Base-by-base conservation (phyloP, 352 stramenopile genomes). In the Aphanomyces stellatus region DNA sequence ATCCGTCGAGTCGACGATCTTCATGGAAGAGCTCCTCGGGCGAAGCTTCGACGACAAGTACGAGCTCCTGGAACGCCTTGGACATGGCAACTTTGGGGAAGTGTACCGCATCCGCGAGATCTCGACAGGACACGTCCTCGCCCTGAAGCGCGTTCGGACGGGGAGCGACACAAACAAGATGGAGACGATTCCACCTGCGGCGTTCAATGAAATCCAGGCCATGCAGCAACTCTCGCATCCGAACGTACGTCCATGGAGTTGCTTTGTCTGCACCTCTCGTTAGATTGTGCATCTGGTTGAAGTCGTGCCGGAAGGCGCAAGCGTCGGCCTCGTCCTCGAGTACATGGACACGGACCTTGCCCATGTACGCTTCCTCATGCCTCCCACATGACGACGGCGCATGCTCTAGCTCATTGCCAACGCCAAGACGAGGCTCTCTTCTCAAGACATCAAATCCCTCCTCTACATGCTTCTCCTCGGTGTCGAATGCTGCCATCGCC, bases 191-290 rank as follows among this genome's bases (percentile, higher is more conserved):
- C 81, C 82, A 7, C 77, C 76, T 11, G 62, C 72, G 31, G 76
- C 84, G 27, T 90, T 91, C 72, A 80, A 90, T 55, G 84, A 90
- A 70, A 87, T 91, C 60, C 78, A 93, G 66, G 72, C 78, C 33
- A 72, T 91, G 75, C 79, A 81, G 1, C 84, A 93, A 61, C 72
- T 91, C 42, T 72, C 79, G 33, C 84, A 93, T 69, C 72, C 76
- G 3, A 89, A 88, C 56, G 79, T 90, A 69, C 25, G 69, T 49
- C 22, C 11, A 10, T 17, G 15, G 24, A 51, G 25, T 27, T 4
- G 24, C 30, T 53, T 42, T 27, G 17, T 8, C 2, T 15, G 10
- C 53, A 5, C 1, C 5, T 22, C 13, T 17, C 56, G 2, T 55
- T 46, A 90, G 81, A 78, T 91, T 40, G 76, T 93, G 10, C 78